Evolutionary conservation across 2,329 filamentous ascomycete genomes (phyloP).

Genomic region (Fusarium verticillioides): DNA sequence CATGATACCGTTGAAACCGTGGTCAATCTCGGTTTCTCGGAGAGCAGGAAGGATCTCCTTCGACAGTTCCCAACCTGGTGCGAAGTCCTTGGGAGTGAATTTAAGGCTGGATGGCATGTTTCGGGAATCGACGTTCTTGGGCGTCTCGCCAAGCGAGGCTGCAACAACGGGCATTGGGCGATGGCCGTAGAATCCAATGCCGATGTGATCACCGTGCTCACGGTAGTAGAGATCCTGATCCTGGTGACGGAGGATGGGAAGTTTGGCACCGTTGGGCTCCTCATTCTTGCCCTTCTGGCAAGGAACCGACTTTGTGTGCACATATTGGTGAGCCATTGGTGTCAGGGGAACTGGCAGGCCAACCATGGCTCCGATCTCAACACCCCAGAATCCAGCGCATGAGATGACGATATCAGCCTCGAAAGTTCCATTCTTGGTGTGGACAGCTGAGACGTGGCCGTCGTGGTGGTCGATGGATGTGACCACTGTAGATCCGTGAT

Average conservation of each 20-base stretch:
- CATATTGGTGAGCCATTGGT: conserved; percentile 72
- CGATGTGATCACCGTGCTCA: conserved; percentile 70
- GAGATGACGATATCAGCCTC: conserved; percentile 70
- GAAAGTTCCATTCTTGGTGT: conserved; percentile 59
- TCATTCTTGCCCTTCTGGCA: conserved; percentile 51
- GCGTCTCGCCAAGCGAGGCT: conserved; percentile 62
- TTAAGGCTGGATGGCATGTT: conserved; percentile 72
- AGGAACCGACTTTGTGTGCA: conserved; percentile 67
- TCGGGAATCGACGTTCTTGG: conserved; percentile 64
- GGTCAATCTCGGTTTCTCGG: conserved; percentile 60
- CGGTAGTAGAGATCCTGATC: conserved; percentile 73
- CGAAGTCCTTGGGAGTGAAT: conserved; percentile 70
- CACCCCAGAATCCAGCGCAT: conserved; percentile 74
- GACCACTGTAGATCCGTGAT: conserved; percentile 66
- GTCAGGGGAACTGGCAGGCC: conserved; percentile 67
- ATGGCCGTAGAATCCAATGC: conserved; percentile 74
- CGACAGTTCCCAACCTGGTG: conserved; percentile 67
- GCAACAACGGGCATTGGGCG: conserved; percentile 69
- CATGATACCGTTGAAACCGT: conserved; percentile 74
- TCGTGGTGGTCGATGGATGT: conserved; percentile 64
- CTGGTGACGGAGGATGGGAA: conserved; percentile 71
- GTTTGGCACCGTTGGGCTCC: conserved; percentile 58
- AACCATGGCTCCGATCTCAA: conserved; percentile 71
- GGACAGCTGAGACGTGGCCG: conserved; percentile 66
- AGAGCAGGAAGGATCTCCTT: conserved; percentile 65